These are phyloP conservation scores for Zoysia japonica DNA, from an alignment of 176 grass and related monocot genomes.

Conservation along the genomic window DNA sequence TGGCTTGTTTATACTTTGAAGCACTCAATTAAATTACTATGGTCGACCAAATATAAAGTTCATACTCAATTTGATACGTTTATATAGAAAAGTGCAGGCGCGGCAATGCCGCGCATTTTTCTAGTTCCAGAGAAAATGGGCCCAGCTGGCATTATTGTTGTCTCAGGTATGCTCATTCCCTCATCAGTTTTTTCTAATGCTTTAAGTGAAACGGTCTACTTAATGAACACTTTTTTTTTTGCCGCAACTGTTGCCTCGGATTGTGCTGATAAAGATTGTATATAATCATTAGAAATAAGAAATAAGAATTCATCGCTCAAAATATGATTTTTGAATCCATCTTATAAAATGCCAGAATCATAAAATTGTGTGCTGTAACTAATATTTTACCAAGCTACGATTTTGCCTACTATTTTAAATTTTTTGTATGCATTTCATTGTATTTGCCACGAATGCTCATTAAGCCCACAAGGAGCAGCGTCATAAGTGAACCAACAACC, in stretches of 20 bases:
- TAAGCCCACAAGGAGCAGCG: constrained; percentile 80
- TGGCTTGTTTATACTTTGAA: too few species aligned
- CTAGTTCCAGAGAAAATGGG: constrained; percentile 85
- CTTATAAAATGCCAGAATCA: not conserved
- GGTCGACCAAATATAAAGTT: too few species aligned
- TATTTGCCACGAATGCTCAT: constrained; percentile 62
- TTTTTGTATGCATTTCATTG: not conserved
- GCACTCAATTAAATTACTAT: too few species aligned
- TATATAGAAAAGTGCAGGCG: too few species aligned
- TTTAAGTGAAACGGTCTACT: not conserved
- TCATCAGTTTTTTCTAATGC: not conserved
- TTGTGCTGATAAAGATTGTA: too few species aligned
- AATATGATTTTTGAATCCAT: not conserved
- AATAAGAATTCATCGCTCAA: not conserved
- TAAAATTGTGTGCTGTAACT: not conserved
- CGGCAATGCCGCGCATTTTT: too few species aligned
- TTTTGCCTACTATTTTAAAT: not conserved
- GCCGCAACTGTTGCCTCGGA: not conserved
- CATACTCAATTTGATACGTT: too few species aligned
- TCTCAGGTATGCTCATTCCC: constrained; percentile 66
- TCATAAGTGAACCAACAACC: constrained; percentile 71
- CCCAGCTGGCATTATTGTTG: constrained; percentile 63
- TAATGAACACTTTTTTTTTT: not conserved
- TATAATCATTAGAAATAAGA: too few species aligned
- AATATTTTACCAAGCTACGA: constrained; percentile 4